These are phyloP conservation scores for Xylaria sp. DNA, from an alignment of 2,329 filamentous ascomycete species.

Conservation along the genomic window DNA sequence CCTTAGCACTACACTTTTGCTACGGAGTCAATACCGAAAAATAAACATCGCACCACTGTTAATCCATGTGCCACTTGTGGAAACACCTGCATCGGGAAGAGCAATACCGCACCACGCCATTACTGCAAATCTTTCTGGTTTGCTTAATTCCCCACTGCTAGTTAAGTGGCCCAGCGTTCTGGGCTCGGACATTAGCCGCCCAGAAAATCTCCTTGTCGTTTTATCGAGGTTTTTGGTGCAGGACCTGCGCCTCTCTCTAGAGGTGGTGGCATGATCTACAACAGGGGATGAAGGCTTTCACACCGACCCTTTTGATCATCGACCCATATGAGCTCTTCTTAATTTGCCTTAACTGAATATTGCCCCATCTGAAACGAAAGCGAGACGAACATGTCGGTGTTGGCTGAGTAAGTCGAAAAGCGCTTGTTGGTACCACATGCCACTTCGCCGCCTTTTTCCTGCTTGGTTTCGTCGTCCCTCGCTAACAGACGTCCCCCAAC, in stretches of 20 bases:
- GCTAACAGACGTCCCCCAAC: slow-evolving; percentile 27
- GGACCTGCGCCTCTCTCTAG: slow-evolving; percentile 17
- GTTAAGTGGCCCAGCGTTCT: background rate
- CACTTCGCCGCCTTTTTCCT: slow-evolving; percentile 22
- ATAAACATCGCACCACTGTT: slow-evolving; percentile 44
- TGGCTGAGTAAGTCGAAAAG: slow-evolving; percentile 58
- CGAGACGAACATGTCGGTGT: slow-evolving; percentile 56
- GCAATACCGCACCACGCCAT: slow-evolving; percentile 18
- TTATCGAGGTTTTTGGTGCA: slow-evolving; percentile 17
- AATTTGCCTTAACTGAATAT: slow-evolving; percentile 24
- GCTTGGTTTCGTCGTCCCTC: slow-evolving; percentile 7
- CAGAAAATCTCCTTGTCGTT: background rate
- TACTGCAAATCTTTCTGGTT: slow-evolving; percentile 8
- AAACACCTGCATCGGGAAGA: slow-evolving; percentile 30
- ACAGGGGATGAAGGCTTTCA: slow-evolving; percentile 37
- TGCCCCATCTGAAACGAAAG: slow-evolving; percentile 11
- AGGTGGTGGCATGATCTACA: slow-evolving; percentile 43
- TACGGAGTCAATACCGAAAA: background rate
- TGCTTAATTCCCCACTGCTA: slow-evolving; percentile 1
- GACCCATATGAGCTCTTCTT: slow-evolving; percentile 38
- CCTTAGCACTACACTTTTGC: slow-evolving; percentile 4
- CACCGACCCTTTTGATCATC: slow-evolving; percentile 32
- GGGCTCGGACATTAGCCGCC: slow-evolving; percentile 12
- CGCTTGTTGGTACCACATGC: slow-evolving; percentile 22
- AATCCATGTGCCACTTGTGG: slow-evolving; percentile 42